A percentile compares a stretch with the other conserved stretches of the same genome.
phyloP scores from a whole-genome alignment of 345 rosid species.

The Syzygium grande region DNA sequence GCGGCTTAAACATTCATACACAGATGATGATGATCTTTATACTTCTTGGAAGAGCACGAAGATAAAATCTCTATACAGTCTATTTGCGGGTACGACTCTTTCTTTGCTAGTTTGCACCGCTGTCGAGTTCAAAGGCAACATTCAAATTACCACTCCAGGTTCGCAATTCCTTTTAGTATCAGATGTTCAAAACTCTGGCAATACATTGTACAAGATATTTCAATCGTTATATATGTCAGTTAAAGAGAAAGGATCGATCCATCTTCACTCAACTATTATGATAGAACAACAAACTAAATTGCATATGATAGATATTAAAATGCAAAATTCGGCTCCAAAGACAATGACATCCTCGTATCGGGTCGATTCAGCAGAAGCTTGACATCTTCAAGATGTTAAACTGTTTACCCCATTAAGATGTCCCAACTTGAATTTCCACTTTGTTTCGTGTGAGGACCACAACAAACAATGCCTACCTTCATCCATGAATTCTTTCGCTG shows the following conservation, averaged over 20 bases:
- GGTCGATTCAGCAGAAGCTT: not conserved
- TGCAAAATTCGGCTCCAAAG: not conserved
- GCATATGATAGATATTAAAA: not conserved
- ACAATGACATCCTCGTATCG: not conserved
- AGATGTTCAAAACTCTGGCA: not conserved
- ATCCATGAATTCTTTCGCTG: not conserved
- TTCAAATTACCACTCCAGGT: not conserved
- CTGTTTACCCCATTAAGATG: not conserved
- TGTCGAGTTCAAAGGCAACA: not conserved
- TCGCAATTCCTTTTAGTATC: not conserved
- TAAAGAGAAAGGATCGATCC: not conserved
- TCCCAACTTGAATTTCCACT: not conserved
- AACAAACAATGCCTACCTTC: not conserved
- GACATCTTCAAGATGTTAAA: not conserved
- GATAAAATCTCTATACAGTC: not conserved
- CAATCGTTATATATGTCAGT: not conserved
- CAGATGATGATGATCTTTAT: not conserved
- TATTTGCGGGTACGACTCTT: not conserved
- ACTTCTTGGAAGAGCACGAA: not conserved
- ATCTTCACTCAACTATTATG: not conserved
- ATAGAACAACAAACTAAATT: not conserved
- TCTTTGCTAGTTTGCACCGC: not conserved
- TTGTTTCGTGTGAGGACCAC: not conserved
- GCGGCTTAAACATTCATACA: not conserved
- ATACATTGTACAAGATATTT: not conserved